A percentile compares a stretch with the other conserved stretches of the same genome.
These are phyloP conservation scores for Asterella californica DNA, from an alignment of 225 moss, liverwort and hornwort species.

Conservation along the genomic window DNA sequence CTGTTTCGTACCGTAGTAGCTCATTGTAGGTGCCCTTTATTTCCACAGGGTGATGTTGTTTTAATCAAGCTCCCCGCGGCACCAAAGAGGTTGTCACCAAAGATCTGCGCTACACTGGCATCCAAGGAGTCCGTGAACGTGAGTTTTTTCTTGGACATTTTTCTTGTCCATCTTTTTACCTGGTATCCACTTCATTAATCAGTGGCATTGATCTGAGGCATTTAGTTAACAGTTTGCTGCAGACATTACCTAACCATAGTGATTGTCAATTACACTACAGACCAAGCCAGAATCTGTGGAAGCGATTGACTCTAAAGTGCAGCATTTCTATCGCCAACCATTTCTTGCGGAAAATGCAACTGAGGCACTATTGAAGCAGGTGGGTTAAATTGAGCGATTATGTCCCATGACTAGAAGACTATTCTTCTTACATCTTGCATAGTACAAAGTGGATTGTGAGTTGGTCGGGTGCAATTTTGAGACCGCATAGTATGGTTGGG, in stretches of 20 bases:
- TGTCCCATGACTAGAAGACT: no score
- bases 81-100: neutral
- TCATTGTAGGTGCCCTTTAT: neutral
- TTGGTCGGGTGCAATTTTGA: no score
- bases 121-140: conserved; percentile 14
- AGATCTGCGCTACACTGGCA: conserved; percentile 6
- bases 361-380: conserved; percentile 75
- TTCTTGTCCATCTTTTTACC: neutral
- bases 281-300: neutral
- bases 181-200: neutral
- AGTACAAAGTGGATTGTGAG: no score
- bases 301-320: conserved; percentile 43
- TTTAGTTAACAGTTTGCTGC: neutral
- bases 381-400: neutral
- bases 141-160: neutral
- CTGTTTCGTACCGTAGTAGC: neutral
- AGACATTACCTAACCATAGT: neutral
- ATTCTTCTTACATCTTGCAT: no score
- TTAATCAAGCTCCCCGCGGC: conserved; percentile 8
- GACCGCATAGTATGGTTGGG: neutral
- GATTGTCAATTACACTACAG: neutral
- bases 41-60: conserved; percentile 7
- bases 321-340: conserved; percentile 80
- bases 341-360: conserved; percentile 65
- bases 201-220: neutral